Conservation (phyloP, 2,329 filamentous ascomycete genomes). For the Ceratocystis cubensis region DNA sequence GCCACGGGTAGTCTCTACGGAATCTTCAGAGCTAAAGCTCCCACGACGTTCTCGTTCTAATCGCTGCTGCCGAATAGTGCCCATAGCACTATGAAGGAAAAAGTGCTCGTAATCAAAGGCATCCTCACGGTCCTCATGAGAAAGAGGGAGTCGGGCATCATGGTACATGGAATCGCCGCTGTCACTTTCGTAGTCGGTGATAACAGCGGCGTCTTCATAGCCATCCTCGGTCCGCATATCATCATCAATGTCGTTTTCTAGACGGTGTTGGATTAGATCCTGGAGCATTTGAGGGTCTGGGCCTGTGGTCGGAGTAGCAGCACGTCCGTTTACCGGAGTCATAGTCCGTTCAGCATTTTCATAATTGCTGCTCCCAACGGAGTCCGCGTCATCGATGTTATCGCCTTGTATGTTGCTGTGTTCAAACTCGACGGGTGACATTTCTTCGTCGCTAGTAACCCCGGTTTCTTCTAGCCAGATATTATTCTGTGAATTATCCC, state of each 20-base stretch:
- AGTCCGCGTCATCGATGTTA: constrained; percentile 25
- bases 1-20: constrained; percentile 49
- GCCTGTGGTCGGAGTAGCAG: constrained; percentile 6
- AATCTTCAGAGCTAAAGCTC: constrained; percentile 48
- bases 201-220: constrained; percentile 30
- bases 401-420: not conserved
- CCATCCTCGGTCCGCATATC: constrained; percentile 32
- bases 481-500: not conserved
- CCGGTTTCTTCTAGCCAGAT: constrained; percentile 11
- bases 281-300: constrained; percentile 10
- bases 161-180: constrained; percentile 53
- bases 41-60: constrained; percentile 33
- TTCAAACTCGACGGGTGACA: constrained; percentile 18
- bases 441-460: constrained; percentile 15
- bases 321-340: constrained; percentile 9
- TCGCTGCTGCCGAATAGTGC: constrained; percentile 51
- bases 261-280: constrained; percentile 18
- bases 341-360: constrained; percentile 22
- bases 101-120: constrained; percentile 96
- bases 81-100: constrained; percentile 85
- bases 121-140: constrained; percentile 86
- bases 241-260: constrained; percentile 28
- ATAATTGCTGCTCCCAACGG: constrained; percentile 25
- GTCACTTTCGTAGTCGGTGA: constrained; percentile 42
- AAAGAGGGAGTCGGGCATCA: constrained; percentile 48